A percentile compares a stretch with the other conserved stretches of the same genome.
phyloP scores from a whole-genome alignment of 192 early-diverging fungal genomes.

The Coemansia sp. region DNA sequence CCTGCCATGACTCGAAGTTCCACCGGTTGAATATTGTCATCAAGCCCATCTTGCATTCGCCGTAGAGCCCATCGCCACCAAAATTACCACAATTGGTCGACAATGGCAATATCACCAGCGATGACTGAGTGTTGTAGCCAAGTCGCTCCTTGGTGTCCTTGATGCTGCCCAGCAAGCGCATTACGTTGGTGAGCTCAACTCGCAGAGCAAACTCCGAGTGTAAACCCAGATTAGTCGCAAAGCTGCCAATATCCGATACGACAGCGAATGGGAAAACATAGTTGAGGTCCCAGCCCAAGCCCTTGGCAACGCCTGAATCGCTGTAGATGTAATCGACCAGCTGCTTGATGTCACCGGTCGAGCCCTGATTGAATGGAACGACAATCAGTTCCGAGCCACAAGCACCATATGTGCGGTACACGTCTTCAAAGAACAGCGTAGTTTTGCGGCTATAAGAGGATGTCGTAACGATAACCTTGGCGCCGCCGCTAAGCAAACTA shows the following conservation, averaged over 20 bases:
- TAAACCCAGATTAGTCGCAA: conserved; percentile 80
- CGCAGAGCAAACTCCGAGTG: conserved; percentile 89
- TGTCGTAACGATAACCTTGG: conserved; percentile 85
- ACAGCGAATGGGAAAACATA: conserved; percentile 94
- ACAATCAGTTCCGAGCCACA: conserved; percentile 81
- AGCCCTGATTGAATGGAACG: conserved; percentile 94
- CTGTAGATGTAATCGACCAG: conserved; percentile 87
- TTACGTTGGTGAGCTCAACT: conserved; percentile 90
- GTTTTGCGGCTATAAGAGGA: conserved; percentile 74
- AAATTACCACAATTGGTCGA: conserved; percentile 97
- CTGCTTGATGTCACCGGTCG: conserved; percentile 71
- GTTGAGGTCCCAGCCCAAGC: conserved; percentile 92
- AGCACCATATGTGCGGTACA: conserved; percentile 86
- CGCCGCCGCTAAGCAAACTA: conserved; percentile 86
- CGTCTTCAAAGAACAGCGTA: conserved; percentile 81
- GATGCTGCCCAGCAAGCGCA: conserved; percentile 83
- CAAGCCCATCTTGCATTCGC: conserved; percentile 90
- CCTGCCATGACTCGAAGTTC: conserved; percentile 85
- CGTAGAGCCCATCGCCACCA: conserved; percentile 32
- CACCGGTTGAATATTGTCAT: conserved; percentile 91
- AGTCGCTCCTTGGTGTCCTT: conserved; percentile 77
- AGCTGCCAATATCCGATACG: conserved; percentile 82
- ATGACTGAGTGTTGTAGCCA: conserved; percentile 80
- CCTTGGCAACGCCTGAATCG: conserved; percentile 52
- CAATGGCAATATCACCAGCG: conserved; percentile 82